Conservation (phyloP, 176 grass and related monocot species). For the Oryza glaberrima region DNA sequence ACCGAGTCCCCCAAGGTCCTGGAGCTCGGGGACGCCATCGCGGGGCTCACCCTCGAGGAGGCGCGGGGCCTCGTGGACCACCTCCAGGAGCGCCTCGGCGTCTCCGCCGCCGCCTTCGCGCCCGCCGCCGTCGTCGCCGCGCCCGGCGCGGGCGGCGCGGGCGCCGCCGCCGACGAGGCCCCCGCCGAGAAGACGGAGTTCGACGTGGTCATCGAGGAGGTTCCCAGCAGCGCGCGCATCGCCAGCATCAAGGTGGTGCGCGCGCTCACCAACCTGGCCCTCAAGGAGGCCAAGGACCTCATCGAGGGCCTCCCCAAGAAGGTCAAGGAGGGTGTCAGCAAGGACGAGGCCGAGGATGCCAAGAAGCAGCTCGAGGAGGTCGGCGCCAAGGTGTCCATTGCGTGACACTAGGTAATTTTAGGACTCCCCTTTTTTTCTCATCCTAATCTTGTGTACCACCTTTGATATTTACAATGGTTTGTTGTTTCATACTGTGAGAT, state of each 20-base stretch:
- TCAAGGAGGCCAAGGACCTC: slow-evolving; percentile 91
- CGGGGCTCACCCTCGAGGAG: slow-evolving; percentile 83
- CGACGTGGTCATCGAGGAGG: slow-evolving; percentile 83
- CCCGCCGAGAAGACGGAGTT: slow-evolving; percentile 82
- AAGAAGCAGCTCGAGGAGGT: slow-evolving; percentile 93
- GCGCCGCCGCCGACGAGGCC: slow-evolving; percentile 31
- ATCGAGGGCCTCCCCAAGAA: slow-evolving; percentile 94
- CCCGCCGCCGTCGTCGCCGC: slow-evolving; percentile 62
- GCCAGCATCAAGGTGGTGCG: slow-evolving; percentile 78
- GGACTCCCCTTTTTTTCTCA: slow-evolving; percentile 5
- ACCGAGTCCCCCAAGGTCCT: slow-evolving; percentile 66
- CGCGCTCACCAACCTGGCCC: slow-evolving; percentile 72
- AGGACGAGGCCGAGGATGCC: slow-evolving; percentile 79
- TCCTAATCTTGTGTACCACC: slow-evolving; percentile 40
- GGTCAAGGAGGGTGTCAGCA: slow-evolving; percentile 72
- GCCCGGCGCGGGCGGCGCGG: slow-evolving; percentile 41
- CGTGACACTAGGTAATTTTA: slow-evolving; percentile 64
- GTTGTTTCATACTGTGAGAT: slow-evolving; percentile 23
- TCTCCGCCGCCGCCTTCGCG: slow-evolving; percentile 66
- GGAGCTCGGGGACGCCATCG: slow-evolving; percentile 72
- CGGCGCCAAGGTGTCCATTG: slow-evolving; percentile 79
- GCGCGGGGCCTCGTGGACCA: slow-evolving; percentile 74
- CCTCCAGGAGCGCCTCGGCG: slow-evolving; percentile 74
- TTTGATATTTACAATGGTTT: slow-evolving; percentile 26
- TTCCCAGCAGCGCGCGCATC: slow-evolving; percentile 77